Conservation (phyloP, 1,284 basidiomycete species). For the Cystobasidiaceae sp. region DNA sequence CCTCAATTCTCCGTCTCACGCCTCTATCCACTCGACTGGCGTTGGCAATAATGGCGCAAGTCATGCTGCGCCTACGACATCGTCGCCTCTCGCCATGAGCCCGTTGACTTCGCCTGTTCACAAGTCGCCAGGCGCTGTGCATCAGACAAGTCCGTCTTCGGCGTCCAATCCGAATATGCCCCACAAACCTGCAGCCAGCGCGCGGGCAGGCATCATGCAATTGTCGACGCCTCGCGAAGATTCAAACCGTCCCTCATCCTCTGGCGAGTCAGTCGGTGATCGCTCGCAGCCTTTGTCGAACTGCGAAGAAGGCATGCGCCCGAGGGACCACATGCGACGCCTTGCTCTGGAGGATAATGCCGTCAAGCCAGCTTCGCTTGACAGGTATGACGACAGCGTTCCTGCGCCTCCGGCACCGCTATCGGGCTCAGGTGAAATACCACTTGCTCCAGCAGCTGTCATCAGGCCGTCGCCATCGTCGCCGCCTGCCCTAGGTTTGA, state of each 20-base stretch:
- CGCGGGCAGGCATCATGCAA: background rate
- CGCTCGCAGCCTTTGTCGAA: too few relatives aligned
- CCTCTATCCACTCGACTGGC: background rate
- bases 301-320: too few relatives aligned
- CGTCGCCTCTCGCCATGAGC: constrained; percentile 1
- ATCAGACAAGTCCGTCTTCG: too few relatives aligned
- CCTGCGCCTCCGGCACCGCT: too few relatives aligned
- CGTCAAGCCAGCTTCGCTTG: too few relatives aligned
- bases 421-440: background rate
- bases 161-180: too few relatives aligned
- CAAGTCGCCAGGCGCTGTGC: background rate
- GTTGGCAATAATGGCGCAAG: background rate
- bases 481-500: background rate
- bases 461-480: constrained; percentile 9
- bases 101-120: constrained; percentile 11
- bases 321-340: too few relatives aligned
- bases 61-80: background rate
- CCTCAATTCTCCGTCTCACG: background rate
- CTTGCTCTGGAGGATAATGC: too few relatives aligned
- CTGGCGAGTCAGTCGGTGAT: too few relatives aligned
- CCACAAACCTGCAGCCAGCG: background rate
- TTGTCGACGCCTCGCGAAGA: too few relatives aligned
- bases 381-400: too few relatives aligned
- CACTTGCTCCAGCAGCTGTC: constrained; percentile 12
- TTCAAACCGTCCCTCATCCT: too few relatives aligned